Evolutionary conservation across 768 basidiomycete genomes (phyloP).

Genomic region (Lepiota subincarnata): DNA sequence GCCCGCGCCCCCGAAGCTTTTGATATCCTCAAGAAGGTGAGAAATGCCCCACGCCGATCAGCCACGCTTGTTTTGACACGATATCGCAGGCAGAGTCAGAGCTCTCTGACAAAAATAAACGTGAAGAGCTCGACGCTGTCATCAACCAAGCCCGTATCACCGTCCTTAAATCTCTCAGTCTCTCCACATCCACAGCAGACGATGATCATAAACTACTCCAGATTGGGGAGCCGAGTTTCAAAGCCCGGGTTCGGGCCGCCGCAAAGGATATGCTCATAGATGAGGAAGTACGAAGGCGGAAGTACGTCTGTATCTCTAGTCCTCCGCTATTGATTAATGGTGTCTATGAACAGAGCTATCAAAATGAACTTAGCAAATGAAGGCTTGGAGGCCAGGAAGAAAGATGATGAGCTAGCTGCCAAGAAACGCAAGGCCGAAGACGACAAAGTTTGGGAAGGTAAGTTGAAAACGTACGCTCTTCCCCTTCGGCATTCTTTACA

Average conservation of each 20-base stretch:
- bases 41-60: constrained; percentile 5
- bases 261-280: constrained; percentile 86
- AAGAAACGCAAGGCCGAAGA: constrained; percentile 88
- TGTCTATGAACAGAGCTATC: constrained; percentile 51
- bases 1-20: constrained; percentile 88
- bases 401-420: constrained; percentile 75
- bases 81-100: constrained; percentile 73
- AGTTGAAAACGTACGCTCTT: constrained; percentile 11
- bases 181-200: constrained; percentile 57
- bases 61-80: neutral
- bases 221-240: constrained; percentile 56
- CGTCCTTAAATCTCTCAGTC: constrained; percentile 57
- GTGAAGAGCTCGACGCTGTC: constrained; percentile 77
- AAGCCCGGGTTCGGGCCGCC: constrained; percentile 60
- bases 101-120: constrained; percentile 70
- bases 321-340: constrained; percentile 6
- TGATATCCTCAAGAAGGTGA: constrained; percentile 88
- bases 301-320: constrained; percentile 43
- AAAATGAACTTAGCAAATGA: constrained; percentile 92
- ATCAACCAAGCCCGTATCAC: constrained; percentile 70
- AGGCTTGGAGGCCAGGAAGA: constrained; percentile 88
- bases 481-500: neutral
- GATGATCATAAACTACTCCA: constrained; percentile 56
- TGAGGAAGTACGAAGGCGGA: constrained; percentile 81
- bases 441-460: constrained; percentile 88